Percentiles rank a stretch among this genome's conserved stretches.
Conservation (phyloP, 257 asterid genomes). For the Gardenia jasminoides region DNA sequence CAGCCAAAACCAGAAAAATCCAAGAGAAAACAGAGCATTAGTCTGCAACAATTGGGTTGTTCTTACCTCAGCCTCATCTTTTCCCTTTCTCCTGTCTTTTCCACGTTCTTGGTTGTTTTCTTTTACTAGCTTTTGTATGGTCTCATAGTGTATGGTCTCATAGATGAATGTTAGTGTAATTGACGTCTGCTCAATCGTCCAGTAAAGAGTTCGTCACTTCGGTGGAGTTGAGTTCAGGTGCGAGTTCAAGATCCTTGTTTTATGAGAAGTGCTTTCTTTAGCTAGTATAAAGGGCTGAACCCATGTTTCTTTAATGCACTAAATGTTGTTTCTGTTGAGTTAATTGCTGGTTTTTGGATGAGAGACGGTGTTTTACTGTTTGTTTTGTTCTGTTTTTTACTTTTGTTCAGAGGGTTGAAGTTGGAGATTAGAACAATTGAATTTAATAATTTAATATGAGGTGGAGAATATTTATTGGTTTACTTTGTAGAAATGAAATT, state of each 20-base stretch:
- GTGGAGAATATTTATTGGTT: not conserved
- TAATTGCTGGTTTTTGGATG: not conserved
- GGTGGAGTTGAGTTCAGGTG: not conserved
- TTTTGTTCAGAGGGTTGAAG: not conserved
- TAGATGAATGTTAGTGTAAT: not conserved
- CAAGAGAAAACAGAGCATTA: constrained; percentile 11
- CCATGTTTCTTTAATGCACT: not conserved
- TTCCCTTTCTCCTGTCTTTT: constrained; percentile 4
- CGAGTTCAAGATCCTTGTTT: constrained; percentile 15
- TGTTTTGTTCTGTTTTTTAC: not conserved
- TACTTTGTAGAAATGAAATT: not conserved
- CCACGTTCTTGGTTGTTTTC: constrained; percentile 10
- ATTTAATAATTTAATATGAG: not conserved
- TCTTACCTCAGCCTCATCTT: constrained; percentile 5
- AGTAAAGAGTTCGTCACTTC: constrained; percentile 5
- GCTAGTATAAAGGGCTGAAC: not conserved
- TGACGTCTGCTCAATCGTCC: constrained; percentile 15
- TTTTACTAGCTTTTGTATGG: not conserved
- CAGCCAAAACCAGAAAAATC: constrained; percentile 7
- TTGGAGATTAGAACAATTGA: not conserved
- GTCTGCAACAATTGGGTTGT: constrained; percentile 7
- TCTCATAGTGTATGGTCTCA: not conserved
- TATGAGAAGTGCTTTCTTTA: constrained; percentile 18
- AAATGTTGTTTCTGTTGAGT: constrained; percentile 7
- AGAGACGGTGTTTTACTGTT: not conserved